A percentile compares a stretch with the other conserved stretches of the same genome.
phyloP scores from a whole-genome alignment of 805 yeast species.

The Saturnispora zaruensis region DNA sequence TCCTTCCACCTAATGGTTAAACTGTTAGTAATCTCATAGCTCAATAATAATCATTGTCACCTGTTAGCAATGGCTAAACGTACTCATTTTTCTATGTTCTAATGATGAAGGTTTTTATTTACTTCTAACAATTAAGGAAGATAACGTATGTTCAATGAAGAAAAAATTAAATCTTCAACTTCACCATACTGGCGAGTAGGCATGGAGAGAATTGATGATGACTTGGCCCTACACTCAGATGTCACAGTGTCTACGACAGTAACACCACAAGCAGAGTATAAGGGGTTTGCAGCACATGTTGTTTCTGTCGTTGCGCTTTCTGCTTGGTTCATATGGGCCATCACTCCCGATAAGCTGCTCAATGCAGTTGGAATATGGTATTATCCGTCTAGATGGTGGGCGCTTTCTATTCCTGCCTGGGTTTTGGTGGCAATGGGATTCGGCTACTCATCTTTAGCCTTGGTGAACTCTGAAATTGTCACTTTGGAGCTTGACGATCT shows the following conservation, averaged over 20 bases:
- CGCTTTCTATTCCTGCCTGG: constrained; percentile 66
- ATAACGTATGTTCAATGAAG: not conserved
- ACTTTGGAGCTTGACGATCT: constrained; percentile 52
- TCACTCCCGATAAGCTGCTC: constrained; percentile 53
- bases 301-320: constrained; percentile 48
- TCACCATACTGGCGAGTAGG: not conserved
- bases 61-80: not conserved
- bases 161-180: not conserved
- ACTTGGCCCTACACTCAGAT: constrained; percentile 56
- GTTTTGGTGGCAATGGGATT: constrained; percentile 64
- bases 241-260: constrained; percentile 50
- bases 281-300: constrained; percentile 78
- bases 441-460: constrained; percentile 58
- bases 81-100: not conserved
- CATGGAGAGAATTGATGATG: constrained; percentile 29
- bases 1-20: constrained; percentile 23
- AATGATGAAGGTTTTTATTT: not conserved
- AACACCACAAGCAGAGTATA: constrained; percentile 66
- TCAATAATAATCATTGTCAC: not conserved
- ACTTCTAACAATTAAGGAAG: not conserved
- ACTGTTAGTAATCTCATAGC: not conserved
- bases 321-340: constrained; percentile 65
- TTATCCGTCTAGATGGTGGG: constrained; percentile 91
- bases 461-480: constrained; percentile 69
- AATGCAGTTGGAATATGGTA: constrained; percentile 54